These are phyloP conservation scores for Vanderwaltozyma tropicalis DNA, from an alignment of 805 yeast genomes.

Conservation along the genomic window DNA sequence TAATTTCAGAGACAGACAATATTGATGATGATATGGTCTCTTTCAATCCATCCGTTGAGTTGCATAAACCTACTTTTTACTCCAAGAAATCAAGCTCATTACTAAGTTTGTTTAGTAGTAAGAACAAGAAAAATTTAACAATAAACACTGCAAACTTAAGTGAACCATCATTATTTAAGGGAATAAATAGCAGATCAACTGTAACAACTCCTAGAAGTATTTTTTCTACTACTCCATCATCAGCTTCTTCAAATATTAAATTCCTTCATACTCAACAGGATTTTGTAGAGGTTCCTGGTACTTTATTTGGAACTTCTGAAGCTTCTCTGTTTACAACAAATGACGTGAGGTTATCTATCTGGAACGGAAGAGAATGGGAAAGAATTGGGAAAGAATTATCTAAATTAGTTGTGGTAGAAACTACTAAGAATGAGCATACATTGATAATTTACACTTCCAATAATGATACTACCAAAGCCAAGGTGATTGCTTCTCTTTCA, in stretches of 20 bases:
- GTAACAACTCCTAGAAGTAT: not conserved
- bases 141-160: conserved; percentile 4
- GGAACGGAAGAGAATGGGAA: conserved; percentile 21
- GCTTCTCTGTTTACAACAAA: not conserved
- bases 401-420: conserved; percentile 5
- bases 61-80: conserved; percentile 12
- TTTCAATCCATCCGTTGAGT: conserved; percentile 14
- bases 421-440: conserved; percentile 3
- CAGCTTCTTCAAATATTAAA: not conserved
- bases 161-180: not conserved
- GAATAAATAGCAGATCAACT: not conserved
- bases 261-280: not conserved
- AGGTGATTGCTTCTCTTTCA: conserved; percentile 11
- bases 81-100: conserved; percentile 19
- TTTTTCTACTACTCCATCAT: not conserved
- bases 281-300: not conserved
- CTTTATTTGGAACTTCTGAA: not conserved
- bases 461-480: conserved; percentile 4
- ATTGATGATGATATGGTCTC: not conserved
- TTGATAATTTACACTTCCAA: conserved; percentile 9
- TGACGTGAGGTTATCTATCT: conserved; percentile 13
- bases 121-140: conserved; percentile 9
- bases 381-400: conserved; percentile 6
- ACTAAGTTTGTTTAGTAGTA: conserved; percentile 19
- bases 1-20: not conserved